phyloP scores from a whole-genome alignment of 176 grass and related monocot species.

The Typha latifolia region DNA sequence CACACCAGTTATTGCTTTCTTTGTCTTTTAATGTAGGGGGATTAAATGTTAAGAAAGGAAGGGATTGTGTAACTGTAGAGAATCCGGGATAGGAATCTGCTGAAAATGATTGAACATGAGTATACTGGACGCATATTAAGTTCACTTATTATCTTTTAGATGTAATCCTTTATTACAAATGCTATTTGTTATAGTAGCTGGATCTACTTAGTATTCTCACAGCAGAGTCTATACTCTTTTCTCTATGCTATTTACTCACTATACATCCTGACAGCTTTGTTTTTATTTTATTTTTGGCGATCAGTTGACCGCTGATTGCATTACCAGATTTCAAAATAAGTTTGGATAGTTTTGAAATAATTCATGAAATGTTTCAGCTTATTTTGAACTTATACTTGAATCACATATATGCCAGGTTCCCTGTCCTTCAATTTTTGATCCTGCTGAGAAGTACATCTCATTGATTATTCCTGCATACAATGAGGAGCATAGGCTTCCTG shows the following conservation, averaged over 20 bases:
- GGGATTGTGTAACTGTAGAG: no score
- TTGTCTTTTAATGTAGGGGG: no score
- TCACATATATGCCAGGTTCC: constrained; percentile 40
- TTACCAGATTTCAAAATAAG: neutral
- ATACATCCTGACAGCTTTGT: no score
- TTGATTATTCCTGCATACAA: constrained; percentile 84
- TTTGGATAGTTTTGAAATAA: neutral
- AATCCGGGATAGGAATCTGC: neutral
- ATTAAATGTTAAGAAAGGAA: neutral
- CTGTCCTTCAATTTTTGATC: constrained; percentile 75
- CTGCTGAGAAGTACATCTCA: constrained; percentile 77
- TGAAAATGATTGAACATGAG: neutral
- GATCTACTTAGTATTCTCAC: no score
- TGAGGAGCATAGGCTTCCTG: constrained; percentile 64
- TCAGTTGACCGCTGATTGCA: no score
- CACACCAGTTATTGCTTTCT: no score
- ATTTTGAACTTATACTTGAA: constrained; percentile 15
- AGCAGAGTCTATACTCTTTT: no score
- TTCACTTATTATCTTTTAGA: neutral
- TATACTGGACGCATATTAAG: neutral
- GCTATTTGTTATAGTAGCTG: no score
- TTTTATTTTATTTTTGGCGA: no score
- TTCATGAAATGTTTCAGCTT: neutral
- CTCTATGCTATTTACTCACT: no score
- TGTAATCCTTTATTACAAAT: no score